Evolutionary conservation across 1,284 basidiomycete genomes (phyloP), one percentile per base, ranked within the genome.

Genomic region (Melampsora americana): DNA sequence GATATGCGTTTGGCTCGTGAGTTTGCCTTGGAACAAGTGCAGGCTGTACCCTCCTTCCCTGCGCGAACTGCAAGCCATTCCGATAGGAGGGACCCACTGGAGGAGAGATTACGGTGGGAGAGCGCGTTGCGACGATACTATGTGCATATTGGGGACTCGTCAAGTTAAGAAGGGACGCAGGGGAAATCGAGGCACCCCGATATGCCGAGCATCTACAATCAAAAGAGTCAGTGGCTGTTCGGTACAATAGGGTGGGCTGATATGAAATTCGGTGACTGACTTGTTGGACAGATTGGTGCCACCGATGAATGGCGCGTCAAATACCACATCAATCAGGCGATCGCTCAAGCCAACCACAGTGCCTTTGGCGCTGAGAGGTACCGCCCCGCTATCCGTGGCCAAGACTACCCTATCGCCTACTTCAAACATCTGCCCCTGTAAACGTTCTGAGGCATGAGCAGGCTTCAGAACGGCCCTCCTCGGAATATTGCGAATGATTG

Each of bases 371-470:
- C 90, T 89, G 12, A 98, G 86, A 0, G 95, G 94, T 0, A 99
- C 93, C 30, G 90, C 89, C n/a, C 95, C 95, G 18, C 85, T 84
- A 82, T 99, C 95, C 79, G 92, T 90, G 1, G 97, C 93, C 90
- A 95, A 95, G 35, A 92, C 90, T 50, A 98, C 94, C 16, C 96
- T 88, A 83, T 99, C 95, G n/a, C 95, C 95, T 2, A 98, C 87
- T 0, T 86, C 85, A 81, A 98, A 99, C n/a, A 84, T 85, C 83
- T 99, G 96, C 71, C 91, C 91, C 80, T 94, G 92, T 16, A 99
- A 86, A 26, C 94, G 90, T 82, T 93, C 95, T 5, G 90, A 86
- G 0, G 93, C 90, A 84, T 99, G 94, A 2, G 89, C 86, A 6
- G 96, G 96, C 83, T 98, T 98, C 78, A 99, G 87, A 1, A 99